Conservation (phyloP, 1,284 basidiomycete genomes). For the Ganoderma multipileum region DNA sequence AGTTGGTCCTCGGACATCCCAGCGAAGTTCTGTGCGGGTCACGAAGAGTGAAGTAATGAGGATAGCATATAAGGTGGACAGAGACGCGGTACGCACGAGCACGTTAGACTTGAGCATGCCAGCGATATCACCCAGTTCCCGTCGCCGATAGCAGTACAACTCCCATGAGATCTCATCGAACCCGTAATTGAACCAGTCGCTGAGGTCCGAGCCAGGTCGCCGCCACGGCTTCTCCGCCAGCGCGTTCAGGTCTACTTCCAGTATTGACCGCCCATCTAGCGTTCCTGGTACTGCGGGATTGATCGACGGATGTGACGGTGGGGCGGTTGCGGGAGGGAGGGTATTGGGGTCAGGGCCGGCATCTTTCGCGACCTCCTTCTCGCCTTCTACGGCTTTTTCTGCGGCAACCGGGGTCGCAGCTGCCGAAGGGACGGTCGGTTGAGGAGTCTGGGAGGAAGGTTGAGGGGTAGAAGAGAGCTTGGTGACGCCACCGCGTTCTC, state of each 20-base stretch:
- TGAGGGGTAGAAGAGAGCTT: slow-evolving; percentile 38
- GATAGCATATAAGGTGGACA: background rate
- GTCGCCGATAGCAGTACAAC: slow-evolving; percentile 86
- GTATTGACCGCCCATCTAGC: slow-evolving; percentile 82
- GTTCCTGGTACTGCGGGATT: slow-evolving; percentile 72
- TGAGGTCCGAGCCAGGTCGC: slow-evolving; percentile 90
- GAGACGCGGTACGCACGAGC: slow-evolving; percentile 57
- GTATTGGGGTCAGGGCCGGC: slow-evolving; percentile 63
- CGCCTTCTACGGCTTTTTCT: slow-evolving; percentile 32
- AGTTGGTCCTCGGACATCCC: slow-evolving; percentile 85
- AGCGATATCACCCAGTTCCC: slow-evolving; percentile 82
- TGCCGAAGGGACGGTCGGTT: slow-evolving; percentile 38
- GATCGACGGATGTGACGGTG: slow-evolving; percentile 78
- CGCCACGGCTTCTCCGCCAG: slow-evolving; percentile 94
- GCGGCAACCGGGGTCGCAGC: slow-evolving; percentile 35
- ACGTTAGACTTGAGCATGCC: slow-evolving; percentile 80
- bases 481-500: slow-evolving; percentile 63
- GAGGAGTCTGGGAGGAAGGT: slow-evolving; percentile 30
- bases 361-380: slow-evolving; percentile 31
- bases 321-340: slow-evolving; percentile 69
- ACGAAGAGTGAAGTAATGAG: slow-evolving; percentile 4
- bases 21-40: slow-evolving; percentile 68
- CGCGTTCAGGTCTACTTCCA: slow-evolving; percentile 87
- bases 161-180: slow-evolving; percentile 98
- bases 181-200: slow-evolving; percentile 99